phyloP scores from a whole-genome alignment of 2,329 filamentous ascomycete species.

The Rutstroemia sp. region DNA sequence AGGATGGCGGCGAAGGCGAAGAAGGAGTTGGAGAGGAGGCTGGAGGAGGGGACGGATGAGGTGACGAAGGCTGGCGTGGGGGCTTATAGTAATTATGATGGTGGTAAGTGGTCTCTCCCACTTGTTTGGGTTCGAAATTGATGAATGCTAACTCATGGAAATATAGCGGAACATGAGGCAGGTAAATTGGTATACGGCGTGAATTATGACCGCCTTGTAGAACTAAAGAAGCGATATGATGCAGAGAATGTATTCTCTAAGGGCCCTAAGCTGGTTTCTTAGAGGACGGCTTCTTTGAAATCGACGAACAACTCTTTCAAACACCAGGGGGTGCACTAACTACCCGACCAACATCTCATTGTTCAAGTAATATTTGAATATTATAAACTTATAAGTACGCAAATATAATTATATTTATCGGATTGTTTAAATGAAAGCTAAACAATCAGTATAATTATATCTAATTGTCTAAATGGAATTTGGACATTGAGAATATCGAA shows the following conservation, averaged over 20 bases:
- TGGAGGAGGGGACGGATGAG: slow-evolving; percentile 3
- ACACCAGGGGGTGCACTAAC: too few relatives aligned
- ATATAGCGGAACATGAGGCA: slow-evolving; percentile 8
- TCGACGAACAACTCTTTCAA: too few relatives aligned
- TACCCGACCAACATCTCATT: too few relatives aligned
- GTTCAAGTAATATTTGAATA: too few relatives aligned
- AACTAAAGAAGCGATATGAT: slow-evolving; percentile 20
- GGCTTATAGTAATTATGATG: slow-evolving; percentile 10
- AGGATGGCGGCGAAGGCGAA: slow-evolving; percentile 13
- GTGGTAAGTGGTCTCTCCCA: background rate
- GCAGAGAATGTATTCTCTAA: slow-evolving; percentile 11
- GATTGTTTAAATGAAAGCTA: too few relatives aligned
- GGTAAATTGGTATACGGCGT: slow-evolving; percentile 13
- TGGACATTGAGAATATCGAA: too few relatives aligned
- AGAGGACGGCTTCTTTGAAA: background rate
- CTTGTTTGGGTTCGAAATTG: background rate
- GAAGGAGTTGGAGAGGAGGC: slow-evolving; percentile 10
- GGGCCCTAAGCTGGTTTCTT: slow-evolving; percentile 2
- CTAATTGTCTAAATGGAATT: too few relatives aligned
- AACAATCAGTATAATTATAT: too few relatives aligned
- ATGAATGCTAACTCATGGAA: background rate
- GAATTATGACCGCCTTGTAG: slow-evolving; percentile 15
- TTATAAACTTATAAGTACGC: too few relatives aligned
- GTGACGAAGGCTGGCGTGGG: slow-evolving; percentile 7
- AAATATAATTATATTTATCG: too few relatives aligned